These are phyloP conservation scores for Arachis stenosperma DNA, from an alignment of 306 rosid genomes.

Conservation along the genomic window DNA sequence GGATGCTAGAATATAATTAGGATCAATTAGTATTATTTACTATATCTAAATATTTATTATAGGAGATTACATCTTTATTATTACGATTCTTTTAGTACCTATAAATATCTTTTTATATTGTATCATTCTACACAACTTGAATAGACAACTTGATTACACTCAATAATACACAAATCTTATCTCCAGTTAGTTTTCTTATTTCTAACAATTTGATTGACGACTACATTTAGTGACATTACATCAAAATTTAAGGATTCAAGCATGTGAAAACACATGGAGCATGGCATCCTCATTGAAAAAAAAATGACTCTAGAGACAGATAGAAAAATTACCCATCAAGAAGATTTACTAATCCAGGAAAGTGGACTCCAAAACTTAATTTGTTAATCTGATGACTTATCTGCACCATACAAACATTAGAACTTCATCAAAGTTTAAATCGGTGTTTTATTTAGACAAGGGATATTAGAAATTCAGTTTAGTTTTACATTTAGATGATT, in stretches of 20 bases:
- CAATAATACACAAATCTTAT: too few relatives aligned
- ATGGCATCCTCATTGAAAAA: constrained; percentile 29
- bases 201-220: background rate
- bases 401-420: constrained; percentile 60
- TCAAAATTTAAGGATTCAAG: constrained; percentile 19
- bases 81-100: too few relatives aligned
- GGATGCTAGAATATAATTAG: too few relatives aligned
- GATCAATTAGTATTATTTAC: too few relatives aligned
- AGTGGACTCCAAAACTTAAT: constrained; percentile 78
- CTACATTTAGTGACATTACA: constrained; percentile 9
- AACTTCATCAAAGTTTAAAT: background rate
- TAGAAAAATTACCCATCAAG: constrained; percentile 81
- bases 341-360: constrained; percentile 84
- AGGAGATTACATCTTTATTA: too few relatives aligned
- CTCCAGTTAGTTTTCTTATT: too few relatives aligned
- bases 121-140: too few relatives aligned
- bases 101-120: too few relatives aligned
- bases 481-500: constrained; percentile 71
- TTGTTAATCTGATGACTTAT: constrained; percentile 81
- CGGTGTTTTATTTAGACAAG: constrained; percentile 6
- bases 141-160: too few relatives aligned
- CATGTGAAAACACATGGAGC: background rate
- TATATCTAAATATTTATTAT: too few relatives aligned
- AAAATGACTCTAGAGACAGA: constrained; percentile 32
- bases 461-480: constrained; percentile 19